Evolutionary conservation across 2,329 filamentous ascomycete genomes (phyloP).

Genomic region (Escovopsis sp.): DNA sequence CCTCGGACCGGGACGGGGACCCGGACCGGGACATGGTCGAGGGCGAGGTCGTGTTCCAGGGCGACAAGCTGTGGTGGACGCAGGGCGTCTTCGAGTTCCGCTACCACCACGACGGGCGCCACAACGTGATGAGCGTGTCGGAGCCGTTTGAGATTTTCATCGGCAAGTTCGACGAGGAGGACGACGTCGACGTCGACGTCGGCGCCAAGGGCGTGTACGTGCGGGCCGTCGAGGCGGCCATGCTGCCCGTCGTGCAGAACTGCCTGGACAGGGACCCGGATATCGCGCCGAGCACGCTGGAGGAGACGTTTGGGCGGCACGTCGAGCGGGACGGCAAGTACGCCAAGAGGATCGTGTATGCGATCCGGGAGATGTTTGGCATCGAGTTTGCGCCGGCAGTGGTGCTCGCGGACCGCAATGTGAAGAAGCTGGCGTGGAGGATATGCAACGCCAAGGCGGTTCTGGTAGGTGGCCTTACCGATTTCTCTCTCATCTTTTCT

Average conservation of each 20-base stretch:
- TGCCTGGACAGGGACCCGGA: constrained; percentile 87
- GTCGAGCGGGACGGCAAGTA: constrained; percentile 84
- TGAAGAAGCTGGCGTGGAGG: constrained; percentile 82
- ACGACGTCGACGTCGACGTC: constrained; percentile 38
- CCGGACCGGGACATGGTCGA: constrained; percentile 40
- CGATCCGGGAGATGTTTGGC: constrained; percentile 91
- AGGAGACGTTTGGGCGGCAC: constrained; percentile 72
- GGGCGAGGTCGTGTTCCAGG: constrained; percentile 76
- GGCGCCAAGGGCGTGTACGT: constrained; percentile 48
- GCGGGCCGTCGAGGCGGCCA: constrained; percentile 55
- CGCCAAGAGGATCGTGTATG: constrained; percentile 79
- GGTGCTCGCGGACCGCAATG: constrained; percentile 80
- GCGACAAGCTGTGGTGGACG: constrained; percentile 95
- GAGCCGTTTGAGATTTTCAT: constrained; percentile 86
- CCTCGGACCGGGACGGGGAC: constrained; percentile 27
- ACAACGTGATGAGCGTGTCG: constrained; percentile 89
- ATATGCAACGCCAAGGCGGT: constrained; percentile 95
- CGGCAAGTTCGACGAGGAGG: constrained; percentile 59
- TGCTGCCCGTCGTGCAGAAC: constrained; percentile 75
- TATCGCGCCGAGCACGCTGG: constrained; percentile 65
- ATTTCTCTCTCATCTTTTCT: neutral
- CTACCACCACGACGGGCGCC: constrained; percentile 85
- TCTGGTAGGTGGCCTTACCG: neutral
- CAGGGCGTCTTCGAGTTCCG: constrained; percentile 93
- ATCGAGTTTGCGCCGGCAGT: constrained; percentile 91